Evolutionary conservation across 331 rosid species (phyloP).

Genomic region (Saraca asoca): DNA sequence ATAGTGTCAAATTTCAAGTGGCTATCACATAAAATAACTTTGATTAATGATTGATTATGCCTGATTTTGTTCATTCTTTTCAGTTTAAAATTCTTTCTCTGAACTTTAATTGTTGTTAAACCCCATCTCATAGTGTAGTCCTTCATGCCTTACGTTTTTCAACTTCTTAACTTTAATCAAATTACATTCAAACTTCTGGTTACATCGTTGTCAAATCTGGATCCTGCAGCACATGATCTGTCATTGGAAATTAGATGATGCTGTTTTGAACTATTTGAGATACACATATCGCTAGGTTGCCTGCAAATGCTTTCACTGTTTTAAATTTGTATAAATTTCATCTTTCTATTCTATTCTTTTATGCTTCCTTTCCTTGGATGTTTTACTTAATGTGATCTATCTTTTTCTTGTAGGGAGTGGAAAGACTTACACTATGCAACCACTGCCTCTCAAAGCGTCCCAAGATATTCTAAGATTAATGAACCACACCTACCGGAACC

Average conservation of each 20-base stretch:
- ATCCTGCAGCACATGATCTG: too few species aligned
- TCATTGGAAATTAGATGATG: neutral
- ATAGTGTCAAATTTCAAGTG: neutral
- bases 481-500: slow-evolving; percentile 64
- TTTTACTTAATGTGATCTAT: slow-evolving; percentile 26
- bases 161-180: neutral
- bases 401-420: slow-evolving; percentile 63
- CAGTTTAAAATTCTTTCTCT: neutral
- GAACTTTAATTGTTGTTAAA: neutral
- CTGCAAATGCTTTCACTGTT: neutral
- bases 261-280: neutral
- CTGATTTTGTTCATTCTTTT: neutral
- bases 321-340: too few species aligned
- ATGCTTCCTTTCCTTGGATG: neutral
- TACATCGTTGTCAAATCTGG: too few species aligned
- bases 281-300: too few species aligned
- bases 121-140: neutral
- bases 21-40: neutral
- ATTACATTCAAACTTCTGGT: neutral
- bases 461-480: slow-evolving; percentile 65
- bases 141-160: neutral
- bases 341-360: slow-evolving; percentile 6
- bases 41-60: neutral
- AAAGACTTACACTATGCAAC: slow-evolving; percentile 88
- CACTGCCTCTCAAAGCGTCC: slow-evolving; percentile 86